Evolutionary conservation across 2,329 filamentous ascomycete species (phyloP), one percentile per base, ranked within the genome.

Genomic region (Cytospora mali): DNA sequence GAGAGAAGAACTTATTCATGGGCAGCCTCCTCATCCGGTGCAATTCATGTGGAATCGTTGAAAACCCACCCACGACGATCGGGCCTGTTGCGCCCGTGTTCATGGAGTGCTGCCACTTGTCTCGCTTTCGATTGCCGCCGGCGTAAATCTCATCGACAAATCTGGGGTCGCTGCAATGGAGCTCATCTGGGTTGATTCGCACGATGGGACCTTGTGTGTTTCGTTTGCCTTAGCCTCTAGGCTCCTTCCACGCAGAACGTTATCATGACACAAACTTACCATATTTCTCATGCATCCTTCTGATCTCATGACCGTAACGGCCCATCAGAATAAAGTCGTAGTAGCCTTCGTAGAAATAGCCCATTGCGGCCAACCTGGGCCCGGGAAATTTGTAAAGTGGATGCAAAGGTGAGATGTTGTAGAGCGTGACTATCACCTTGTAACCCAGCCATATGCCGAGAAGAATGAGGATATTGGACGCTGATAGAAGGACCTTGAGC

Each of bases 181-280:
- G 70, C 61, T 78, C 76, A n/a, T 75, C 65, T 0, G 76, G 75
- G 49, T 69, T 77, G 48, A 78, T 77, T 7, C 76, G 69, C 7
- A 78, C 72, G 33, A 78, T 73, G 2, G 75, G 76, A 35, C 53
- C 59, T 62, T 6, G 1, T 3, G 2, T n/a, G n/a, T n/a, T 39
- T n/a, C 3, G 2, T 14, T 31, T 35, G 16, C 2, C 0, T 54
- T 2, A 61, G 58, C 2, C 18, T 10, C 27, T 4, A 9, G 11
- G 6, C 2, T 1, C 2, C 4, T 25, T 10, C 6, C 16, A 18
- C 23, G 42, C 23, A 3, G 1, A 10, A 4, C 10, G 3, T 23
- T 5, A 28, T 28, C 10, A 21, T 4, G 27, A 4, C 5, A 18
- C 1, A 18, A 9, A 7, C 9, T n/a, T n/a, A 62, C 59, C 59